These are phyloP conservation scores for Aureobasidium subglaciale DNA, from an alignment of 2,329 filamentous ascomycete genomes.

Conservation along the genomic window DNA sequence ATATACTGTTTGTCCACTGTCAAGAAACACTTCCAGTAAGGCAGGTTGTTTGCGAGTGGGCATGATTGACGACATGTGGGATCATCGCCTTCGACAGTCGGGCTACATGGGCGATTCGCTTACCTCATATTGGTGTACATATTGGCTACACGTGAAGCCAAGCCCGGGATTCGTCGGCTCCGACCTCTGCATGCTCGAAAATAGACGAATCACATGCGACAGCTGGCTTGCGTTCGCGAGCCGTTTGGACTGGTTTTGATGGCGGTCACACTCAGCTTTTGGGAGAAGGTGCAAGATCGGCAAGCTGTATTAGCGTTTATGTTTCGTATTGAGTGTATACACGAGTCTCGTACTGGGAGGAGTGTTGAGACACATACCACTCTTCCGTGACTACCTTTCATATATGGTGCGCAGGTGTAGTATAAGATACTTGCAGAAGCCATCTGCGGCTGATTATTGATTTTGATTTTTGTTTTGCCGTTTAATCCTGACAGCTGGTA, in stretches of 20 bases:
- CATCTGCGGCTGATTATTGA: conserved; percentile 5
- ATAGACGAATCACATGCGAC: conserved; percentile 13
- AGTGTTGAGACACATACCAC: neutral
- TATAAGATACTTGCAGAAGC: conserved; percentile 8
- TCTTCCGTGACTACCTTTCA: neutral
- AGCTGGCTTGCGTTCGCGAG: neutral
- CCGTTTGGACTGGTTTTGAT: conserved; percentile 8
- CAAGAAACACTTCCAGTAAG: neutral
- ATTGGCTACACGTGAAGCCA: conserved; percentile 10
- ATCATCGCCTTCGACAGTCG: neutral
- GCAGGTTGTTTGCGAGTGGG: neutral
- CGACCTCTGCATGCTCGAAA: neutral
- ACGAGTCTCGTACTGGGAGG: neutral
- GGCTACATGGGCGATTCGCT: neutral
- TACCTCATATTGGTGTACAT: neutral
- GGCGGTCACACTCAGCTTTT: neutral
- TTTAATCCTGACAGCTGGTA: neutral
- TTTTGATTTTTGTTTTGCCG: neutral
- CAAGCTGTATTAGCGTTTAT: neutral
- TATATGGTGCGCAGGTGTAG: neutral
- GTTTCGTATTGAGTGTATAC: conserved; percentile 7
- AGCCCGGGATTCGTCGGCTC: neutral
- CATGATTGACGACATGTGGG: conserved; percentile 1
- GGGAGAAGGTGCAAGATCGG: neutral
- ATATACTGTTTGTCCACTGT: neutral